Base-by-base conservation (phyloP, 208 protist genomes). In the Leishmania major region DNA sequence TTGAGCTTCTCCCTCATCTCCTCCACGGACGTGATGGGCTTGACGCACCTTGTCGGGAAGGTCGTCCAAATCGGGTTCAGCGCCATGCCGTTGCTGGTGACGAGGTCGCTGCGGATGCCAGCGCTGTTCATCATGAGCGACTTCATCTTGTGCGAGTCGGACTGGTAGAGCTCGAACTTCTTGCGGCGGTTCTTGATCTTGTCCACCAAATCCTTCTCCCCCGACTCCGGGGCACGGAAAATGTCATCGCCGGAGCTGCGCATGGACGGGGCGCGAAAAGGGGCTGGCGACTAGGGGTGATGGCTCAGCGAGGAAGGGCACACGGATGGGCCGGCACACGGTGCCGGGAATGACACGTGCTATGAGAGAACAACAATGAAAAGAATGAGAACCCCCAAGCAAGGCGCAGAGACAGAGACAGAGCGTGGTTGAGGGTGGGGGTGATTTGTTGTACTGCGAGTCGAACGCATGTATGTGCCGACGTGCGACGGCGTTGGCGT, bases 81-180 rank as follows among this genome's bases (percentile, higher is more conserved):
- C 22, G 84, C 60, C 25, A 77, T 81, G 72, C 91, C 84, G 60
- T 93, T 92, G 25, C 89, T 84, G 19, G 87, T 87, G 72, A 74
- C 84, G 37, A 94, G 62, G 28, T 87, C 90, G 75, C 87, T 93
- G 62, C 90, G 89, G 31, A 96, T 81, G 72, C 89, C 89, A 4
- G 90, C 92, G 82, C 92, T 94, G 84, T 92, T 96, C 88, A 93
- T 94, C 86, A 96, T 90, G 75, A 96, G 86, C 10, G 90, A 82
- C 79, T 96, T 96, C 92, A 96, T 96, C 64, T 89, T 91, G 88
- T 96, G 92, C 51, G 92, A 96, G 28, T 92, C 88, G 40, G 90
- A 94, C 75, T 96, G 92, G 81, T 96, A 94, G 11, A 96, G 66
- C 88, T 96, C 89, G 28, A 96, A 84, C 75, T 89, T 88, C 59